Base-by-base conservation (phyloP, 352 stramenopile genomes). In the Pythium plurisporium region DNA sequence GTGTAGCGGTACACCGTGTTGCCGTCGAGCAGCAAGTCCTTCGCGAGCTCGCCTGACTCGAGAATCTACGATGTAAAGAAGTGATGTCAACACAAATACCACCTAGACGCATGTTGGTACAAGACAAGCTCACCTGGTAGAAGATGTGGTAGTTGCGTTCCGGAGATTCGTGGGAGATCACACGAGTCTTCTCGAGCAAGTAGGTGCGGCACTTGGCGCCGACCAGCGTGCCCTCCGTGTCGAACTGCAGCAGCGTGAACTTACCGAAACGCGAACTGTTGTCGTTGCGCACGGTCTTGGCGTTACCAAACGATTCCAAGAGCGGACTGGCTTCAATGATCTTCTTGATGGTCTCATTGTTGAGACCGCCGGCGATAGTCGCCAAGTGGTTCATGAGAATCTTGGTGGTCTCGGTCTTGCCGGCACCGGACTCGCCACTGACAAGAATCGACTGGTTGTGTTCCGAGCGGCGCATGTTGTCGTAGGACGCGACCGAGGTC, bases 171-270 rank as follows among this genome's bases (percentile, higher is more conserved):
- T 94, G 85, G 5, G 71, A 80, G 55, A 91, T 87, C 36, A 96
- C 75, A 20, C 87, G 81, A 0, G 86, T 91, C 72, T 98, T 98
- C 68, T 98, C 94, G 47, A 98, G 73, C 47, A 98, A 76, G 58
- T 98, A 98, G 17, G 84, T 95, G 44, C 77, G 73, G 50, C 89
- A 91, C 25, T 70, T 74, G 34, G 85, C 86, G 36, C 88, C 87
- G 4, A 91, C 74, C 0, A 95, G 61, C 50, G 72, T 80, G 3
- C 86, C 84, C 22, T 59, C 52, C 17, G 54, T 59, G 49, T 91
- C 81, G 34, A 87, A 83, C 55, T 83, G 61, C 10, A 90, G 67
- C 46, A 83, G 70, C 58, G 73, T 82, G 63, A 74, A 74, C 57
- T 77, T 90, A 27, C 71, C 72, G 55, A 79, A 82, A 14, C 74